These are phyloP conservation scores for Calvatia gigantea DNA, from an alignment of 768 basidiomycete genomes.

Conservation along the genomic window DNA sequence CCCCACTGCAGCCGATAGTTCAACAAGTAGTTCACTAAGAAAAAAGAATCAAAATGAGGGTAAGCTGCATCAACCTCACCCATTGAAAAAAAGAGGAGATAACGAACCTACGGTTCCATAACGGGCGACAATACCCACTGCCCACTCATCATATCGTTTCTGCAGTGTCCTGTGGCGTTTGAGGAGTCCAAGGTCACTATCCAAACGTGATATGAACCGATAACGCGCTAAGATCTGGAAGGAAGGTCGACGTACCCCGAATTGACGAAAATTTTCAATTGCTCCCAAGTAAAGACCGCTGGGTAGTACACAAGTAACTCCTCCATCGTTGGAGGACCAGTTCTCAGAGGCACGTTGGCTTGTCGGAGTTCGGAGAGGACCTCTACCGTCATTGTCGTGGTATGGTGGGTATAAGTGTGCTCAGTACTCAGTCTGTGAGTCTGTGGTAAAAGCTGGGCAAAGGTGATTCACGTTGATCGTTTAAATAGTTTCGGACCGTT, in stretches of 20 bases:
- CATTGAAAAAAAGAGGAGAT: background rate
- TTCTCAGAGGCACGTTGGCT: constrained; percentile 34
- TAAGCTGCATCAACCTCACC: background rate
- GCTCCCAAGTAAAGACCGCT: constrained; percentile 69
- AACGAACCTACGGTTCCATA: constrained; percentile 66
- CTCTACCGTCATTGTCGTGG: background rate
- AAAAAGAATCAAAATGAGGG: too few species aligned
- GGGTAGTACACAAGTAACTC: constrained; percentile 71
- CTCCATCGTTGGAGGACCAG: constrained; percentile 65
- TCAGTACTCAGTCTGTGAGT: too few species aligned
- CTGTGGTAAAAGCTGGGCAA: too few species aligned
- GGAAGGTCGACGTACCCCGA: constrained; percentile 53
- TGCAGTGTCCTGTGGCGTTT: constrained; percentile 74
- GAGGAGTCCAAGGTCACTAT: constrained; percentile 77
- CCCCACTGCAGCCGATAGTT: constrained; percentile 76
- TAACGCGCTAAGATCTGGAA: background rate
- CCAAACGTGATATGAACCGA: background rate
- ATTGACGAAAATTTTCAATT: constrained; percentile 74
- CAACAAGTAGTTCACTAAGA: constrained; percentile 68
- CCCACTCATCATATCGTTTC: constrained; percentile 61
- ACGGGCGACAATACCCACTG: constrained; percentile 44
- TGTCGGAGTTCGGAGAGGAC: constrained; percentile 4
- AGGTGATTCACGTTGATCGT: too few species aligned
- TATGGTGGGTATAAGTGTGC: too few species aligned
- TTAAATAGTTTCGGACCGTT: too few species aligned